phyloP scores from a whole-genome alignment of 768 basidiomycete genomes.

The Termitomyces sp. region DNA sequence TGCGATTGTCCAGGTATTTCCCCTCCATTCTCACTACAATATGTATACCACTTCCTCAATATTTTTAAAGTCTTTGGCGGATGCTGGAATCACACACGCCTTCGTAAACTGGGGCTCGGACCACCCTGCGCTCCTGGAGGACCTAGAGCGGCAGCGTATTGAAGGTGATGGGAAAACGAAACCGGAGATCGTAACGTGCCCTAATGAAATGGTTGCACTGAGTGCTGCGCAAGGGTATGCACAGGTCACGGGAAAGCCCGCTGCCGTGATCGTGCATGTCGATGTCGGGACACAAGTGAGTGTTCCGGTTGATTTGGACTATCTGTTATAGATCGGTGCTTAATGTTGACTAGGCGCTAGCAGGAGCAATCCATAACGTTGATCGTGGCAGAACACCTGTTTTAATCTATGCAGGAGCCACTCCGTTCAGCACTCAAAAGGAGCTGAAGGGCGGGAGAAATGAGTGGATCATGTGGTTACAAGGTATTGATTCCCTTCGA shows the following conservation, averaged over 20 bases:
- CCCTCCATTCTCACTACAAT: not conserved
- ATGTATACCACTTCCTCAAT: conserved; percentile 59
- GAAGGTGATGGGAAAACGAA: conserved; percentile 28
- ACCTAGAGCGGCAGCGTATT: conserved; percentile 50
- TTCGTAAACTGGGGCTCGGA: conserved; percentile 79
- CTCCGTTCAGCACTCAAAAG: conserved; percentile 49
- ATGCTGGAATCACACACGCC: conserved; percentile 58
- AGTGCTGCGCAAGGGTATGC: conserved; percentile 70
- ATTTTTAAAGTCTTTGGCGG: conserved; percentile 47
- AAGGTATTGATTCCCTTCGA: conserved; percentile 34
- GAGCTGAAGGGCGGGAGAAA: conserved; percentile 61
- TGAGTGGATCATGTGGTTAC: conserved; percentile 71
- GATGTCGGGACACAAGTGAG: conserved; percentile 63
- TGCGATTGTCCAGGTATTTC: too few relatives aligned
- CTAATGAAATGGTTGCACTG: conserved; percentile 74
- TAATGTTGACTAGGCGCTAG: conserved; percentile 42
- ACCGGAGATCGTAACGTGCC: conserved; percentile 58
- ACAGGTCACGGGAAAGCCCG: conserved; percentile 58
- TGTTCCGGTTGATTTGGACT: not conserved
- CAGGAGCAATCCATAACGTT: conserved; percentile 69
- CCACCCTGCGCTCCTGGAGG: conserved; percentile 67
- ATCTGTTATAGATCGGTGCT: not conserved
- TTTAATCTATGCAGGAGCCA: conserved; percentile 67
- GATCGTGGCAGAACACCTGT: conserved; percentile 56
- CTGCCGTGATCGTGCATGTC: conserved; percentile 71